Evolutionary conservation across 108 stramenopile species (phyloP), one percentile per base, ranked within the genome.

Genomic region (Parietichytrium sp.): DNA sequence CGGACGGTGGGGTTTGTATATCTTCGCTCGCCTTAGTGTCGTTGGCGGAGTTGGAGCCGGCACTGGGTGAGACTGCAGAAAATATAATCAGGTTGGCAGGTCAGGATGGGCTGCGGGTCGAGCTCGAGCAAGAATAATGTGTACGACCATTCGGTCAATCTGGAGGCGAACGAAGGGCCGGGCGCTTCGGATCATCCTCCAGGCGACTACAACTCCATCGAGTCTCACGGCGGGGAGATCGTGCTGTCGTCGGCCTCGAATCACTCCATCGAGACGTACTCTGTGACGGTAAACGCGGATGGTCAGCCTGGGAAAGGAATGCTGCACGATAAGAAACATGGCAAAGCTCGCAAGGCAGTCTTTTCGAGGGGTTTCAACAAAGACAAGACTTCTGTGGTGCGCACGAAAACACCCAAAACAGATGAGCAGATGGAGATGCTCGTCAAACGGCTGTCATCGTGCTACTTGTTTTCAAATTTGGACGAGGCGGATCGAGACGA

Each of bases 101-200:
- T n/a, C n/a, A n/a, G n/a, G 54, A 72, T 72, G 61, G 61, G 61
- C 15, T 72, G 61, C 61, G 42, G 61, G 38, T 72, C 61, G 42
- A 72, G 61, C 61, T 72, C 61, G 33, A 33, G 45, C 23, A 16
- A 42, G 61, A 72, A 45, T 20, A 42, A 42, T 25, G 61, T 72
- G 38, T 25, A 72, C 61, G 61, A 72, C 42, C 61, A 72, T 25
- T 33, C 61, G 38, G 42, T 25, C 42, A 23, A 16, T 6, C 10
- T 25, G 61, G 61, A 72, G 52, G 52, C 52, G 6, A 29, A n/a
- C n/a, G n/a, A n/a, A n/a, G n/a, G n/a, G n/a, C n/a, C n/a, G n/a
- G n/a, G n/a, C n/a, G n/a, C n/a, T n/a, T n/a, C n/a, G n/a, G n/a
- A n/a, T n/a, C n/a, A n/a, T n/a, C n/a, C n/a, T n/a, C n/a, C n/a